Conservation (phyloP, 2,329 filamentous ascomycete species). For the Claviceps purpurea region DNA sequence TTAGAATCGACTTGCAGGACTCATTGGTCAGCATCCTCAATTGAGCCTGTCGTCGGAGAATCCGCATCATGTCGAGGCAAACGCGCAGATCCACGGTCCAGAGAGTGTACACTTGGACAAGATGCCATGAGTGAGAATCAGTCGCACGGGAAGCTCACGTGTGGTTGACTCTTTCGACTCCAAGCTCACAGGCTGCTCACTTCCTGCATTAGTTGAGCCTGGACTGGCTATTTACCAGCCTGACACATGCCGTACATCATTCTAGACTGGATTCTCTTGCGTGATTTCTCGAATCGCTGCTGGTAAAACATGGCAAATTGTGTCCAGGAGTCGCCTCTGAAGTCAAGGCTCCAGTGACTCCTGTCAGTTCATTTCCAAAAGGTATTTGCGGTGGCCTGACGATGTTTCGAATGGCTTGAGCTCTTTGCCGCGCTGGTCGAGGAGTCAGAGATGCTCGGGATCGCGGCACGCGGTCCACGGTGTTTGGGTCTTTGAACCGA, state of each 20-base stretch:
- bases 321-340: slow-evolving; percentile 4
- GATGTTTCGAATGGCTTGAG: not conserved
- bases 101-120: not conserved
- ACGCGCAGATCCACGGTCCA: not conserved
- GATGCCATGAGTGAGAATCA: not conserved
- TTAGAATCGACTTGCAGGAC: no score
- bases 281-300: slow-evolving; percentile 2
- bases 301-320: slow-evolving; percentile 1
- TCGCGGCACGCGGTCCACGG: not conserved
- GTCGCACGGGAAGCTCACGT: not conserved
- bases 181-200: not conserved
- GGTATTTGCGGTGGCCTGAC: not conserved
- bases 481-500: slow-evolving; percentile 4
- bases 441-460: not conserved
- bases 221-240: not conserved
- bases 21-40: not conserved
- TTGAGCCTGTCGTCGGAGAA: not conserved
- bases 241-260: not conserved
- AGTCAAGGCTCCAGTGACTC: slow-evolving; percentile 8
- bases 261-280: not conserved
- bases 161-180: not conserved
- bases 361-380: slow-evolving; percentile 1
- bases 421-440: not conserved
- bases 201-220: slow-evolving; percentile 1
- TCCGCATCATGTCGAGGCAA: not conserved